These are phyloP conservation scores for Saccharomycopsis hybrid DNA, from an alignment of 1,139 yeast species.

Conservation along the genomic window DNA sequence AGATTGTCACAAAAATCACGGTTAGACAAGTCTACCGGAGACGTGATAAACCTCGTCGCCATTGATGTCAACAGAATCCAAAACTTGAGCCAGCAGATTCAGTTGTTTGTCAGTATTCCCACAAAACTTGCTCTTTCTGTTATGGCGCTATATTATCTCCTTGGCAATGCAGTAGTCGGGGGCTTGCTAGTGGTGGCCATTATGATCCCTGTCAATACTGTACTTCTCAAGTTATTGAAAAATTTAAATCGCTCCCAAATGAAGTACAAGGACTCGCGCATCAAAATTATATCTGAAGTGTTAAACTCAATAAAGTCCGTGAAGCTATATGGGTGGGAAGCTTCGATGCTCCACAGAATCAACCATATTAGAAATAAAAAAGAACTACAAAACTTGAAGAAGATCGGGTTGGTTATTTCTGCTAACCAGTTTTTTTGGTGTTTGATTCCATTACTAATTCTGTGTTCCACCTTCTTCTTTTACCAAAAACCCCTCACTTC, in stretches of 20 bases:
- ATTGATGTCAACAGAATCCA: conserved; percentile 52
- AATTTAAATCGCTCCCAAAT: conserved; percentile 51
- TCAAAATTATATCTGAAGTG: conserved; percentile 53
- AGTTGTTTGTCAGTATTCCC: conserved; percentile 54
- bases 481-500: conserved; percentile 52
- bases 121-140: conserved; percentile 47
- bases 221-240: conserved; percentile 43
- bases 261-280: conserved; percentile 58
- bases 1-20: conserved; percentile 42
- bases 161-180: conserved; percentile 51
- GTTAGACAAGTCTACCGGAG: conserved; percentile 44
- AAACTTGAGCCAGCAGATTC: conserved; percentile 45
- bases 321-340: conserved; percentile 72
- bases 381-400: conserved; percentile 43
- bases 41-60: conserved; percentile 48
- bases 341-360: conserved; percentile 48
- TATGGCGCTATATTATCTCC: conserved; percentile 45
- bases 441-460: conserved; percentile 57
- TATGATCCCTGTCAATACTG: conserved; percentile 53
- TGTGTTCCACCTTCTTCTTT: conserved; percentile 53
- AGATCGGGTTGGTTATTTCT: conserved; percentile 41
- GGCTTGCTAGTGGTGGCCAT: conserved; percentile 48
- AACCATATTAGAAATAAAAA: conserved; percentile 44
- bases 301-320: conserved; percentile 58
- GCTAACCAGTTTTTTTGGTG: conserved; percentile 53